Evolutionary conservation across 441 rosid species (phyloP).

Genomic region (Jatropha multifida): DNA sequence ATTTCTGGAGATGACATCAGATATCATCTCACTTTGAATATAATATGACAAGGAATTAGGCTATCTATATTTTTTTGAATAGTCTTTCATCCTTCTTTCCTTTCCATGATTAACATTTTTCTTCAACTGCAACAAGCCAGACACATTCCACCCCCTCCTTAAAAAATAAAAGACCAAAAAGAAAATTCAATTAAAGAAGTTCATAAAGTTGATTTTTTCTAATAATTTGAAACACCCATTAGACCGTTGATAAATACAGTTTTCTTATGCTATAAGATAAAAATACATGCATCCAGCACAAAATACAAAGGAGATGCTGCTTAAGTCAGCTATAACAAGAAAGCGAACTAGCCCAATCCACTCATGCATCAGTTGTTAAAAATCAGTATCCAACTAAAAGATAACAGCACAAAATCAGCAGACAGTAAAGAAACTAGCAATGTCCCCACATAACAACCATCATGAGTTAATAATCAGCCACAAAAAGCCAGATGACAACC

Average conservation of each 20-base stretch:
- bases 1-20: background rate
- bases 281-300: background rate
- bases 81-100: background rate
- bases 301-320: background rate
- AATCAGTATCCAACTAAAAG: background rate
- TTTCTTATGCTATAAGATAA: background rate
- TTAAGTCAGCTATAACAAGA: background rate
- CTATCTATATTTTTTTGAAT: background rate
- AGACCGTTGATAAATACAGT: background rate
- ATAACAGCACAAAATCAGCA: background rate
- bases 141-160: background rate
- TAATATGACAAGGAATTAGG: background rate
- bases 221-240: background rate
- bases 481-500: background rate
- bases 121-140: background rate
- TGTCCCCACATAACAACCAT: background rate
- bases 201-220: background rate
- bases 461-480: background rate
- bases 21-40: background rate
- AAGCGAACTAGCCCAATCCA: background rate
- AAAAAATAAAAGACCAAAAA: background rate
- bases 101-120: background rate
- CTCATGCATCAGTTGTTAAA: background rate
- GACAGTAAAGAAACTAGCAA: background rate
- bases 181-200: background rate